Base-by-base conservation (phyloP, 129 eudicot genomes). In the Lonicera japonica region DNA sequence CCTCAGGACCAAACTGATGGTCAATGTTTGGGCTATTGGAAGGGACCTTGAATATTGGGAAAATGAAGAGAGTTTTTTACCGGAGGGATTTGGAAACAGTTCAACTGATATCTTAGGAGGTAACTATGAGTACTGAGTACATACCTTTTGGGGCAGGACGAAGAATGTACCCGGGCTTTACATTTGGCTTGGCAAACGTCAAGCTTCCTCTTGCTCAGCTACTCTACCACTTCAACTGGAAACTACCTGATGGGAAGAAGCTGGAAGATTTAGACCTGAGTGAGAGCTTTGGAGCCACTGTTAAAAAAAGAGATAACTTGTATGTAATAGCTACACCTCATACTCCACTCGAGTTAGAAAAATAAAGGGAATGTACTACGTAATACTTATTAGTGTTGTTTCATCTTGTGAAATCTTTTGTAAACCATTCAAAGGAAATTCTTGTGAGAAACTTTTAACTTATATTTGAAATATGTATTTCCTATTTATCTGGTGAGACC, bases 191-290 rank as follows among this genome's bases (percentile, higher is more conserved):
- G 25, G 72, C 64, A 8, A 57, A 67, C 24, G 29, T 56, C 3
- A 56, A 65, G 60, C 60, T 52, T 62, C 71, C 75, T 11, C 70
- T 79, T 10, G 75, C 77, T 13, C 67, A 68, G 57, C 58, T 79
- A 39, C 75, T 79, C 14, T 75, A 70, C 65, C 80, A 75, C 58
- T 79, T 79, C 65, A 73, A 79, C 59, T 70, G 81, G 85, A 62
- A 75, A 56, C 21, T 63, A 23, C 74, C 75, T 18, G 46, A 55
- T 16, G 53, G 51, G 11, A 60, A 21, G 20, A 76, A 66, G 43
- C 65, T 14, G 13, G 58, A 57, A 47, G 71, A 72, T 63, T 68
- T 77, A 34, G 73, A 72, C 58, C 71, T 72, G 82, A 57, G 56
- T 25, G 72, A 68, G 65, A 34, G 47, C 22, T 57, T 68, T 68